A percentile compares a stretch with the other conserved stretches of the same genome.
Evolutionary conservation across 2,329 filamentous ascomycete genomes (phyloP).

Genomic region (Pseudonectria buxi): DNA sequence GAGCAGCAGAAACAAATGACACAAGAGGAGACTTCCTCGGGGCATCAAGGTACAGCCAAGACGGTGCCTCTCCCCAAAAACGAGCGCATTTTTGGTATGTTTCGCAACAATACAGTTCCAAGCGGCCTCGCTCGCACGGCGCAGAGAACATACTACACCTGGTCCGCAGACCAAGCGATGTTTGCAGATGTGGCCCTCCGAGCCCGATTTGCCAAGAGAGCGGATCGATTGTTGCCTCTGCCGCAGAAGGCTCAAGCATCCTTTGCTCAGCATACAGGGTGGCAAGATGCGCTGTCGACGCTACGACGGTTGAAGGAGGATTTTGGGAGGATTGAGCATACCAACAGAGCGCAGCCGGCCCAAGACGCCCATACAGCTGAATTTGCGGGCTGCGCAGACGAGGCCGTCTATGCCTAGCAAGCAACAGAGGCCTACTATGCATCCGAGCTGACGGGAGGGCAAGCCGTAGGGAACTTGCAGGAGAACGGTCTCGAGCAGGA

Average conservation of each 20-base stretch:
- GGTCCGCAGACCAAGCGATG: conserved; percentile 16
- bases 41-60: neutral
- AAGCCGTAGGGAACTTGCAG: too few relatives aligned
- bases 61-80: conserved; percentile 4
- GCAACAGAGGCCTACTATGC: conserved; percentile 19
- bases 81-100: conserved; percentile 17
- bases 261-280: neutral
- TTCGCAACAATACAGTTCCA: conserved; percentile 7
- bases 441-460: neutral
- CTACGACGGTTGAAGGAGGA: conserved; percentile 6
- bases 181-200: conserved; percentile 14
- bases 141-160: conserved; percentile 13
- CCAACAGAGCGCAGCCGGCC: conserved; percentile 7
- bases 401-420: conserved; percentile 18
- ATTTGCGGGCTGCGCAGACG: conserved; percentile 22
- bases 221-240: conserved; percentile 9
- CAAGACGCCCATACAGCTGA: conserved; percentile 14
- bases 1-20: conserved; percentile 3
- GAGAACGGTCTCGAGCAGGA: too few relatives aligned
- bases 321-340: conserved; percentile 12
- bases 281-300: neutral
- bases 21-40: neutral
- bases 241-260: neutral
- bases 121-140: conserved; percentile 4
- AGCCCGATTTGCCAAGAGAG: conserved; percentile 16